Evolutionary conservation across 2,329 filamentous ascomycete genomes (phyloP), one percentile per base, ranked within the genome.

Genomic region (Aspergillus eucalypticola): DNA sequence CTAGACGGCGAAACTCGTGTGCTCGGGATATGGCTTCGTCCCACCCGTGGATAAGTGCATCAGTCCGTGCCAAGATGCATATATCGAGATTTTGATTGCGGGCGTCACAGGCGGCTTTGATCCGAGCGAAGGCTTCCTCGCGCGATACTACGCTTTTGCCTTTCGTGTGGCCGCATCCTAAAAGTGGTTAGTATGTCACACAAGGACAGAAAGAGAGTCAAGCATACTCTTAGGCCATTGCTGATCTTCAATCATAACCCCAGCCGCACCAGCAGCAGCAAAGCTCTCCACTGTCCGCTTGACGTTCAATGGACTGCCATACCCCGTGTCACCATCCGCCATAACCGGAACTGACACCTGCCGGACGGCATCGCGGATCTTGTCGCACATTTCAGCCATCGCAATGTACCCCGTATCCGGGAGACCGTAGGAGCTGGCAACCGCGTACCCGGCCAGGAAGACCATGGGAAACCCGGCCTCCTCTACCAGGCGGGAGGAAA

Each of bases 381-480:
- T 81, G 11, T 74, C 71, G 48, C 75, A 79, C 69, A 82, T 76
- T 60, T 82, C 81, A 8, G 74, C 70, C 63, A 82, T 77, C 2
- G 80, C 79, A 56, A 82, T 82, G 56, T 82, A 82, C 1, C 81
- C 80, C 0, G 81, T 80, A 61, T 82, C 80, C 0, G 80, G 80
- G 0, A 82, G 69, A 1, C 78, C 77, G 52, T 76, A 75, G 0
- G 76, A 65, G 15, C 72, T 76, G 0, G 79, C 69, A 8, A 81
- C 75, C 0, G 78, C 67, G 60, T 77, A 81, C 0, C 79, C 79
- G 0, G 78, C 73, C 0, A 82, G 68, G 58, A 82, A 82, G 11
- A 81, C 60, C 48, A 81, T 68, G 0, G 79, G 80, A 48, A 81
- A 82, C 0, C 79, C 79, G 1, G 79, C 77, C 61, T 82, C 78